These are phyloP conservation scores for Fusarium citri DNA, from an alignment of 2,329 filamentous ascomycete genomes.

Conservation along the genomic window DNA sequence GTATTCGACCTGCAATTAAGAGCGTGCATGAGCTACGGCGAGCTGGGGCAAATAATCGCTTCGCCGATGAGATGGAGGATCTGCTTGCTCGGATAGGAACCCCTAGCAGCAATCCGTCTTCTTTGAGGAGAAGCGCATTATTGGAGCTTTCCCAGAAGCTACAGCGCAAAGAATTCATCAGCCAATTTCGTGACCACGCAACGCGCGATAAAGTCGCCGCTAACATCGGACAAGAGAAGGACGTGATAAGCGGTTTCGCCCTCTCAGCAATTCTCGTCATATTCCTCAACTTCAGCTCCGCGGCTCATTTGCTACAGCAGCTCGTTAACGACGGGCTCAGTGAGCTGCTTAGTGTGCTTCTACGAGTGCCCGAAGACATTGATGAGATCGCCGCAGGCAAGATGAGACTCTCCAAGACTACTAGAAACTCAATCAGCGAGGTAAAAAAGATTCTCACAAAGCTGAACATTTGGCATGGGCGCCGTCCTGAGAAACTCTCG, in stretches of 20 bases:
- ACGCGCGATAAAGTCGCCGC: slow-evolving; percentile 76
- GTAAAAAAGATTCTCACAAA: slow-evolving; percentile 66
- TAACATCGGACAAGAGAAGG: slow-evolving; percentile 68
- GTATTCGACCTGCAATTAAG: slow-evolving; percentile 64
- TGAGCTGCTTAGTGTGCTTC: slow-evolving; percentile 65
- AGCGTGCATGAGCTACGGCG: slow-evolving; percentile 75
- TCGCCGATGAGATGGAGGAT: slow-evolving; percentile 74
- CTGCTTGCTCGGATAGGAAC: slow-evolving; percentile 69
- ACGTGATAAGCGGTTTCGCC: slow-evolving; percentile 71
- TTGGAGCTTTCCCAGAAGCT: slow-evolving; percentile 71
- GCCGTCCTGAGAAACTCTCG: slow-evolving; percentile 63
- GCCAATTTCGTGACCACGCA: slow-evolving; percentile 79
- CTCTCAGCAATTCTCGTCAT: slow-evolving; percentile 72
- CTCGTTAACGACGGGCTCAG: slow-evolving; percentile 67
- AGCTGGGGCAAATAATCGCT: slow-evolving; percentile 74
- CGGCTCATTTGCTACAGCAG: slow-evolving; percentile 68
- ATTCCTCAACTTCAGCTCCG: slow-evolving; percentile 70
- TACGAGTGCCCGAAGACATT: slow-evolving; percentile 67
- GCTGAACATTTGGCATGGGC: slow-evolving; percentile 70
- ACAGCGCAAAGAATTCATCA: slow-evolving; percentile 70
- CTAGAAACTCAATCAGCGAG: slow-evolving; percentile 65
- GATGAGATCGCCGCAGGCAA: slow-evolving; percentile 71
- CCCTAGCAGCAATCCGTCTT: slow-evolving; percentile 59
- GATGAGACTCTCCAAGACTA: slow-evolving; percentile 74
- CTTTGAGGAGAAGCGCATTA: slow-evolving; percentile 68